Percentiles rank a stretch among this genome's conserved stretches.
Evolutionary conservation across 305 asterid species (phyloP).

Genomic region (Solanum chacoense): DNA sequence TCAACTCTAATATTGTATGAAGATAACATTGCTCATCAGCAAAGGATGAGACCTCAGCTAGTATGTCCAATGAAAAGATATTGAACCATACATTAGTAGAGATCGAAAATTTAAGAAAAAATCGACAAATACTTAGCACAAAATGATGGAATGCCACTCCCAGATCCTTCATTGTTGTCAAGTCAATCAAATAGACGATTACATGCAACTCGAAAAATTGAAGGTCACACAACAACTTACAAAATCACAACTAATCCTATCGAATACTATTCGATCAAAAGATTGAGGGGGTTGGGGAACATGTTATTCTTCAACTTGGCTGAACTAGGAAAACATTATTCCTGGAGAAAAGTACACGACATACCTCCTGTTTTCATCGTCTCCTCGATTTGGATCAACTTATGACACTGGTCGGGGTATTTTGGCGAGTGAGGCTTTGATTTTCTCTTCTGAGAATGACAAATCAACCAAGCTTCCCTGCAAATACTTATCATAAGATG

Average conservation of each 20-base stretch:
- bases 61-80: not conserved
- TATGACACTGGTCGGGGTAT: conserved; percentile 35
- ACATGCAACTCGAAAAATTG: not conserved
- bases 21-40: not conserved
- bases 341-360: not conserved
- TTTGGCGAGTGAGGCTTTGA: conserved; percentile 42
- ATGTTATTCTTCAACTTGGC: not conserved
- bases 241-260: not conserved
- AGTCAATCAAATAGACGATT: not conserved
- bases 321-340: not conserved
- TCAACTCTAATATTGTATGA: not conserved
- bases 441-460: conserved; percentile 47
- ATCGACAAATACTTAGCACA: not conserved
- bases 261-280: not conserved
- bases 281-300: not conserved
- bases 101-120: not conserved
- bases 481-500: conserved; percentile 77
- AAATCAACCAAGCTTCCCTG: conserved; percentile 72
- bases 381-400: conserved; percentile 1
- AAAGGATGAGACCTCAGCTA: not conserved
- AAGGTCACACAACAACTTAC: not conserved
- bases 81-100: not conserved
- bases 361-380: not conserved
- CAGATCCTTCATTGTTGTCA: not conserved
- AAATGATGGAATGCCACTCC: not conserved